Base-by-base conservation (phyloP, 495 filamentous ascomycete genomes). In the Xylaria nigripes region DNA sequence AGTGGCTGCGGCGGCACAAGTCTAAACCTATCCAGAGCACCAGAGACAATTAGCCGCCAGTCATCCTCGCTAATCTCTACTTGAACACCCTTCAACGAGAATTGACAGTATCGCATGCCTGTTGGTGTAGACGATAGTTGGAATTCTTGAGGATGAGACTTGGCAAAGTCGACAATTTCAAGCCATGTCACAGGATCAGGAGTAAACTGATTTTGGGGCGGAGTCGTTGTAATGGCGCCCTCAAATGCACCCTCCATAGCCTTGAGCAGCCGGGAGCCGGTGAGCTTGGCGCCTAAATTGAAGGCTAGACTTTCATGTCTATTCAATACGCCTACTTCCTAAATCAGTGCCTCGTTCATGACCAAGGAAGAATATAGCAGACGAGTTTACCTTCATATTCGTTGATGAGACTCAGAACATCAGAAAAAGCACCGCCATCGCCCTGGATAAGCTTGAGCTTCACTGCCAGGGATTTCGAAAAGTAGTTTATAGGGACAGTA, bases 11-110 rank as follows among this genome's bases (percentile, higher is more conserved):
- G 57, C 61, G 89, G 85, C 13, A 84, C 86, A 15, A 90, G 86
- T 27, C 87, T 87, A 70, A 95, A 82, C 69, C 89, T 84, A 68
- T 93, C 86, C 15, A 89, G 81, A 56, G 86, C 85, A 25, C 89
- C 89, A 15, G 86, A 90, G 22, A 79, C 76, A 62, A 95, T 88
- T 50, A 95, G 70, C 34, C 87, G 76, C 72, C 83, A 93, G 64
- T 95, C 89, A 64, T 92, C 89, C 67, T 93, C 88, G 32, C 82
- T 84, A 56, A 95, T 92, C 68, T 94, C 88, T 30, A 93, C 86
- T 22, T 85, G 79, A 59, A 83, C 81, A 57, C 89, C 86, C 61
- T 89, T 89, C 45, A 88, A 82, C 56, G 85, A 81, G 67, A 93
- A 91, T 53, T 87, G 87, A 57, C 89, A 92, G 29, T 83, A 81